Base-by-base conservation (phyloP, 768 basidiomycete species). In the Postia placenta region DNA sequence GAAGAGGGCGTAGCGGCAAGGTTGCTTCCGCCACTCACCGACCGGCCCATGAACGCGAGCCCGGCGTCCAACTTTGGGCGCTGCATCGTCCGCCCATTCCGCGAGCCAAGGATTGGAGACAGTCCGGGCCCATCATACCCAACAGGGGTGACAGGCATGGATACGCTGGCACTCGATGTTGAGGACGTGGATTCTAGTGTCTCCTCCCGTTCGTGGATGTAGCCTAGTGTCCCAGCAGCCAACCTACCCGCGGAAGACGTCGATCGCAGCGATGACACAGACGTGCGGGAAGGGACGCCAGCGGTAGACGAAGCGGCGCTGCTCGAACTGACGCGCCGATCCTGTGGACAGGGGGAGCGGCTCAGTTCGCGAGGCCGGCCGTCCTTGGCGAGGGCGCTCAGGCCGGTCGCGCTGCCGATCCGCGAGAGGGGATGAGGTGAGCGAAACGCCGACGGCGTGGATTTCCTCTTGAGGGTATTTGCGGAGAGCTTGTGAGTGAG, bases 401-500 rank as follows among this genome's bases (percentile, higher is more conserved):
- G 52, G 50, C 51, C 47, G 42, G 45, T 49, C 19, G 51, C 60
- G 54, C 59, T 59, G 54, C 56, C 60, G 2, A 60, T 64, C 15
- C 60, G 59, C 6, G 61, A 57, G 33, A 65, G 56, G n/a, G 60
- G 49, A 24, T 59, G 58, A 11, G 61, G 42, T 37, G 42, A 25
- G 33, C 41, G 40, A 5, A 39, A 20, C 47, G 49, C 27, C 47
- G 41, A 59, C 30, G 2, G 63, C 62, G 19, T 11, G 56, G 65
- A 17, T 47, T 50, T 33, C 37, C 53, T 37, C 50, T 57, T 20
- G 53, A 63, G 40, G 55, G 55, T 11, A 54, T 53, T 22, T 60
- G 49, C 30, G 51, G 69, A 70, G 5, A 72, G 54, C 4, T 66
- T 64, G 22, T 56, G 59, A 14, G 70, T 69, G 24, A 72, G 61